Evolutionary conservation across 257 asterid species (phyloP).

Genomic region (Paulownia fortunei): DNA sequence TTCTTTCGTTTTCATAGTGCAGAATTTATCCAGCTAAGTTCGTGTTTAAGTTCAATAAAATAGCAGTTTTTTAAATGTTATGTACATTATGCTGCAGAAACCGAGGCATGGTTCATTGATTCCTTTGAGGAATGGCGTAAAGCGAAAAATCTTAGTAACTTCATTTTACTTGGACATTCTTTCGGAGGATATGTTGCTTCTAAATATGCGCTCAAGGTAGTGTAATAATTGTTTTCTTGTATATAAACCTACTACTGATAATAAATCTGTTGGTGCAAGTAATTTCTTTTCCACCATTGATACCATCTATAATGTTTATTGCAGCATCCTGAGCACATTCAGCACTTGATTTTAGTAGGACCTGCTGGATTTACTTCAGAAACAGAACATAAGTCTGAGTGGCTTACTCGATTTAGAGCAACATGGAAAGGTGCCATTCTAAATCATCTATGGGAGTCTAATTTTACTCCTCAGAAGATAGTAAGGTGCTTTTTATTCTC

Average conservation of each 20-base stretch:
- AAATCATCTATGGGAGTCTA: constrained; percentile 97
- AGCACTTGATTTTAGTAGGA: constrained; percentile 90
- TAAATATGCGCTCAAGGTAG: constrained; percentile 90
- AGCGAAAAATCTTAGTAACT: constrained; percentile 81
- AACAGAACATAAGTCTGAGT: constrained; percentile 64
- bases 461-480: constrained; percentile 89
- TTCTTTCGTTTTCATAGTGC: constrained; percentile 10
- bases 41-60: background rate
- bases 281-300: constrained; percentile 22
- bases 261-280: background rate
- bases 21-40: background rate
- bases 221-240: background rate
- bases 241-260: background rate
- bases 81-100: constrained; percentile 54
- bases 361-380: constrained; percentile 93
- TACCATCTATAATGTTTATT: constrained; percentile 34
- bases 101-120: constrained; percentile 78
- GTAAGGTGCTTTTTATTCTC: constrained; percentile 57
- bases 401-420: constrained; percentile 67
- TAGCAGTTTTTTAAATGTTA: background rate
- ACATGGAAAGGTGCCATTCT: constrained; percentile 90
- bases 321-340: constrained; percentile 94
- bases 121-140: constrained; percentile 97
- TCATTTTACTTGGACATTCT: constrained; percentile 95
- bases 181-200: constrained; percentile 97